Evolutionary conservation across 2,329 filamentous ascomycete genomes (phyloP), one percentile per base, ranked within the genome.

Genomic region (Fusarium sp.): DNA sequence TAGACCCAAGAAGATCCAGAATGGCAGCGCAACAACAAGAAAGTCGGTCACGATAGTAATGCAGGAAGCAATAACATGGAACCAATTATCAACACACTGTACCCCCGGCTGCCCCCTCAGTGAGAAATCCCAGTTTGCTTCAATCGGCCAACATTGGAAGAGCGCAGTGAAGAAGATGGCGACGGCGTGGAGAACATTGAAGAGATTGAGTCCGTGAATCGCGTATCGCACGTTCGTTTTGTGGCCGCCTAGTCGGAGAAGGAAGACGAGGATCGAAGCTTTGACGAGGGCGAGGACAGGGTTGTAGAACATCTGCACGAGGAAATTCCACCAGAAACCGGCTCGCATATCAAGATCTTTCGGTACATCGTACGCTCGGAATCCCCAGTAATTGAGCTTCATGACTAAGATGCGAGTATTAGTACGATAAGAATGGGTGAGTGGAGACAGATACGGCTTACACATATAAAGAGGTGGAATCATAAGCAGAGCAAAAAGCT

Each of bases 251-350:
- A 85, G 75, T 2, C 82, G 81, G n/a, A 82, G 74, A 23, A 84
- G 77, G 63, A 84, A 84, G 9, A 84, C 66, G 13, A 84, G 75
- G 27, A 83, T 76, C 3, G 83, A 84, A 13, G 79, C 77, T 65
- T 84, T 84, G 58, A 84, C 81, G 13, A 84, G 74, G 25, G 81
- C 81, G 4, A 85, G 69, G 25, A 84, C 80, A 1, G 82, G 82
- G 43, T 83, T 84, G 73, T 84, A 84, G 4, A 81, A 73, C 42
- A 83, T 72, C 25, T 83, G 79, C 30, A 80, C 79, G 13, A 80
- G 68, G 40, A 80, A 83, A 71, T 80, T 80, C 76, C 76, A 81
- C 71, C 76, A 72, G 37, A 73, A 69, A 2, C 72, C 75, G 7
- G 73, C 54, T 34, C 56, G 12, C 34, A 73, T 57, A 11, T 74